phyloP scores from a whole-genome alignment of 106 monocot species.

The Hemerocallis citrina region DNA sequence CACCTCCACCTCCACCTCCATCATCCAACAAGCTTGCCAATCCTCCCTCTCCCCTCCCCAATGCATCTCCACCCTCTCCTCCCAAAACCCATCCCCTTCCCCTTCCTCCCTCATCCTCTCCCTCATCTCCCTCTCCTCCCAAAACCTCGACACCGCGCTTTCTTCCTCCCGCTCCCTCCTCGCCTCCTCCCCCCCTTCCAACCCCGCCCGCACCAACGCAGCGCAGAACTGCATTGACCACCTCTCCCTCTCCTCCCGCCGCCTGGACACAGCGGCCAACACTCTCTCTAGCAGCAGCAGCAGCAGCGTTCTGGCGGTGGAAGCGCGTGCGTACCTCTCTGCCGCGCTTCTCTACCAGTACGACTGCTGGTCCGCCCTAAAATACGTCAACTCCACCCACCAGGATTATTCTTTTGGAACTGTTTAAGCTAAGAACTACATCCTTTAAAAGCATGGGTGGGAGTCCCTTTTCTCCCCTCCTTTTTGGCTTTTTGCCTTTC shows the following conservation, averaged over 20 bases:
- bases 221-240: constrained; percentile 41
- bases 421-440: not conserved
- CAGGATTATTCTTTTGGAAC: no score
- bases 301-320: not conserved
- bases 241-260: constrained; percentile 22
- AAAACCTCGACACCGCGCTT: constrained; percentile 17
- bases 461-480: no score
- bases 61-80: constrained; percentile 26
- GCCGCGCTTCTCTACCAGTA: constrained; percentile 71
- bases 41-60: constrained; percentile 27
- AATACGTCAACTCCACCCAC: constrained; percentile 45
- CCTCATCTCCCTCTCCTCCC: constrained; percentile 14
- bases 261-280: not conserved
- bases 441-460: no score
- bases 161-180: constrained; percentile 32
- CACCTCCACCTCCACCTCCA: not conserved
- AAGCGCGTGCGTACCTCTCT: constrained; percentile 22
- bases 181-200: constrained; percentile 28
- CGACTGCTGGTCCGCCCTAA: constrained; percentile 68
- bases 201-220: constrained; percentile 29
- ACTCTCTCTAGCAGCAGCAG: not conserved
- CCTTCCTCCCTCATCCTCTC: constrained; percentile 19
- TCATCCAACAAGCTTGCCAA: constrained; percentile 25
- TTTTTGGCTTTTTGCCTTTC: no score
- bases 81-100: constrained; percentile 16